Percentiles rank a stretch among this genome's conserved stretches.
Conservation (phyloP, 768 basidiomycete species). For the Lactarius indigo region DNA sequence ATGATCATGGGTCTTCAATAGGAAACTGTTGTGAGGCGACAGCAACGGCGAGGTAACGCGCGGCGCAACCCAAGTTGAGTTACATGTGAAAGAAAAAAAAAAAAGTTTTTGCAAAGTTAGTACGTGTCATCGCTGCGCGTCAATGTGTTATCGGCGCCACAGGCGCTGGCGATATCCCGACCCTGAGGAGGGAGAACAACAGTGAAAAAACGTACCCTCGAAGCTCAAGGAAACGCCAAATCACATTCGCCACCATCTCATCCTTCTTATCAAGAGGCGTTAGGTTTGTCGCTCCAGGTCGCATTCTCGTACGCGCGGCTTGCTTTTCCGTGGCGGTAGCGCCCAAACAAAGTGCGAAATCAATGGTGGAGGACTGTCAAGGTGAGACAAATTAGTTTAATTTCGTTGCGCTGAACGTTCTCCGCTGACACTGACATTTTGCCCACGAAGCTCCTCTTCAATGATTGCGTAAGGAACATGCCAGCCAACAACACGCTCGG, state of each 20-base stretch:
- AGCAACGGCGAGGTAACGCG: conserved; percentile 13
- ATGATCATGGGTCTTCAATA: conserved; percentile 84
- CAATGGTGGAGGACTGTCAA: conserved; percentile 89
- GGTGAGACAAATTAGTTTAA: background rate
- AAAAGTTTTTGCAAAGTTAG: conserved; percentile 11
- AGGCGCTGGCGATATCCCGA: conserved; percentile 18
- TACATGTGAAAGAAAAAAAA: conserved; percentile 12
- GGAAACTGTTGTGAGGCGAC: conserved; percentile 55
- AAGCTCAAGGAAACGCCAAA: conserved; percentile 96
- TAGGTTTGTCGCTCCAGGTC: conserved; percentile 38
- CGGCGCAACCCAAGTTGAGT: conserved; percentile 5
- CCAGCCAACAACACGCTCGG: conserved; percentile 87
- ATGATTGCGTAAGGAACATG: conserved; percentile 80
- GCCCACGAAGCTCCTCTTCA: conserved; percentile 92
- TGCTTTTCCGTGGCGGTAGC: conserved; percentile 80
- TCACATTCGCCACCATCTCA: conserved; percentile 95
- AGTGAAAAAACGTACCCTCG: conserved; percentile 65
- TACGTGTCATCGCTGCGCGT: conserved; percentile 17
- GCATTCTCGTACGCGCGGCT: conserved; percentile 77
- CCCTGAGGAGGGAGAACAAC: conserved; percentile 6
- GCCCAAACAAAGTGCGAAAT: conserved; percentile 91
- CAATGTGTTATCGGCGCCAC: conserved; percentile 23
- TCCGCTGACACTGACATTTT: conserved; percentile 87
- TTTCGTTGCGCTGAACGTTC: background rate
- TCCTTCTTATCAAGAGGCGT: conserved; percentile 90